Conservation (phyloP, 2,329 filamentous ascomycete genomes). For the Verticillium alfalfae region DNA sequence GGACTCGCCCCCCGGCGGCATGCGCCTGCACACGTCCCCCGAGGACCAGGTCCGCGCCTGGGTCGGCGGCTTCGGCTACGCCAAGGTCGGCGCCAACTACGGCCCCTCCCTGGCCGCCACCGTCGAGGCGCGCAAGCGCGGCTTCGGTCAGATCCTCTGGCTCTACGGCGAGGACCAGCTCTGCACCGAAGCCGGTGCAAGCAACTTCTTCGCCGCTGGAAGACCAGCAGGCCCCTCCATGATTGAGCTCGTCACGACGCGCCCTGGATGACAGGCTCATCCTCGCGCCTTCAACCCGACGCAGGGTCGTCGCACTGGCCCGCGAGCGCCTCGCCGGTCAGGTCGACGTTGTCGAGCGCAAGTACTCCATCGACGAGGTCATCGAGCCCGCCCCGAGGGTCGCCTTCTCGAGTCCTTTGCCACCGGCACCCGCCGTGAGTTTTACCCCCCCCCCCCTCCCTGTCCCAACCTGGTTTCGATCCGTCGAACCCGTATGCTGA, state of each 20-base stretch:
- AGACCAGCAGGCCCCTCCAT: conserved; percentile 50
- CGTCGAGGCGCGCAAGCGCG: conserved; percentile 63
- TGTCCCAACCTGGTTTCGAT: not conserved
- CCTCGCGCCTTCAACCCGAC: conserved; percentile 78
- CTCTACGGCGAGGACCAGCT: conserved; percentile 71
- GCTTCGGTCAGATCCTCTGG: conserved; percentile 92
- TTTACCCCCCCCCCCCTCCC: not conserved
- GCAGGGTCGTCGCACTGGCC: conserved; percentile 71
- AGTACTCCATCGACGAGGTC: conserved; percentile 77
- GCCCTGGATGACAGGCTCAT: conserved; percentile 78
- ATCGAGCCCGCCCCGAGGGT: conserved; percentile 67
- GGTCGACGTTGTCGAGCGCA: conserved; percentile 71
- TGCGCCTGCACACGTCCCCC: conserved; percentile 72
- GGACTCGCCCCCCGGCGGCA: conserved; percentile 46
- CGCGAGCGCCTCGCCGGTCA: conserved; percentile 54
- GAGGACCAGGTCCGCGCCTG: conserved; percentile 85
- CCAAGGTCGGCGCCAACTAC: conserved; percentile 92
- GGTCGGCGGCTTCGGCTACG: conserved; percentile 88
- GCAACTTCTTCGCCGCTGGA: conserved; percentile 91
- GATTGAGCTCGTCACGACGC: conserved; percentile 73
- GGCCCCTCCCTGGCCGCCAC: conserved; percentile 78
- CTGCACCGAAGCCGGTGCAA: conserved; percentile 87
- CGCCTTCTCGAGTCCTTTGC: conserved; percentile 80
- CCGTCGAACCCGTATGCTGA: conserved; percentile 9
- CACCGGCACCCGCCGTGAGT: conserved; percentile 77